Base-by-base conservation (phyloP, 177 flowering plant species). In the Tripterygium wilfordii region DNA sequence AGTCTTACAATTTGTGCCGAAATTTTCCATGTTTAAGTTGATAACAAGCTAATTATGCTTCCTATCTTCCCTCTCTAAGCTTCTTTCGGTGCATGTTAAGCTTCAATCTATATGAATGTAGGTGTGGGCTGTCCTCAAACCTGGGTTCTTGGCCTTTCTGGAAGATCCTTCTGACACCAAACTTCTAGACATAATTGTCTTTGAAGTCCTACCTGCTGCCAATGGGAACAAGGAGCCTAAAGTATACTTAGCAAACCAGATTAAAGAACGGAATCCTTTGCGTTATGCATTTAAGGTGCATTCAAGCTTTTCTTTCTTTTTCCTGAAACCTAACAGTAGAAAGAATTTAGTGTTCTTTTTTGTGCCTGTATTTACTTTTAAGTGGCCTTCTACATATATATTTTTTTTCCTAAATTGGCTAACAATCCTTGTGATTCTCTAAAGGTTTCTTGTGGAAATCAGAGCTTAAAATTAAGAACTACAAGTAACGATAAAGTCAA, bases 101-200 rank as follows among this genome's bases (percentile, higher is more conserved):
- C n/a, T n/a, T 14, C 10, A 19, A 8, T 36, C 17, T 35, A 8
- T 42, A 12, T 45, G 1, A 35, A 10, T 59, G 57, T 61, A 92
- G 98, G 96, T 92, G 13, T 92, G 98, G 98, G 96, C 87, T 40
- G 96, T 88, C 25, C 56, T 92, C 42, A 92, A 88, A 68, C 96
- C 96, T 54, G 98, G 98, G 19, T 92, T 88, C 70, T 59, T 92
- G 74, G 96, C 95, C 36, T 65, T 92, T 41, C 71, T 92, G 45
- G 84, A 71, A 67, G 85, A 88, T 63, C 98, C 96, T 49, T 79
- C 75, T 65, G 83, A 76, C 46, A 49, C 76, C 26, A 75, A 79
- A 53, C 85, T 72, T 13, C 58, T 92, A 53, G 98, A 92, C 57
- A 88, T 92, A 39, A 75, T 92, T 42, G 76, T 89, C 22, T 92